Evolutionary conservation across 116 monocot species (phyloP).

Genomic region (Cymodocea nodosa): DNA sequence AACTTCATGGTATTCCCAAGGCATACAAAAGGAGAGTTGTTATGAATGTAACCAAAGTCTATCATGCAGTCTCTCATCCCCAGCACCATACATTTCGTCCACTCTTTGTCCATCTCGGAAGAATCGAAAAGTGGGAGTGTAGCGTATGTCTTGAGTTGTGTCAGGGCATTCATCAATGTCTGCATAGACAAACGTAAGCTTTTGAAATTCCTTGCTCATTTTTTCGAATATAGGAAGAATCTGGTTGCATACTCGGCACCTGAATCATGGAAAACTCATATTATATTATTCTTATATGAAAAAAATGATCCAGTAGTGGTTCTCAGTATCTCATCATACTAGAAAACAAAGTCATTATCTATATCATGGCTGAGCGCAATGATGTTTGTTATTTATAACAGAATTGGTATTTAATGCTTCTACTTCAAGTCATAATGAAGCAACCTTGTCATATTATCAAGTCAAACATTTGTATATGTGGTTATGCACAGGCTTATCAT

Average conservation of each 20-base stretch:
- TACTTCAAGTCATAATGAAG: too few relatives aligned
- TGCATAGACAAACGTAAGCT: constrained; percentile 66
- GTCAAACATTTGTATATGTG: too few relatives aligned
- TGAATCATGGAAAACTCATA: constrained; percentile 9
- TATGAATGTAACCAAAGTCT: constrained; percentile 89
- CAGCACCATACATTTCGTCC: constrained; percentile 84
- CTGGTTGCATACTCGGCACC: constrained; percentile 76
- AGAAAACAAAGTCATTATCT: too few relatives aligned
- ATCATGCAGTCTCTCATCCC: constrained; percentile 79
- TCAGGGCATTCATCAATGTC: constrained; percentile 97
- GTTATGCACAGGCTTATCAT: too few relatives aligned
- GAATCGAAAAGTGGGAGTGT: constrained; percentile 91
- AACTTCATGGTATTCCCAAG: too few relatives aligned
- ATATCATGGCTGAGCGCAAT: too few relatives aligned
- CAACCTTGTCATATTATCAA: too few relatives aligned
- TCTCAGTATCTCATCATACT: too few relatives aligned
- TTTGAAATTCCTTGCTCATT: constrained; percentile 65
- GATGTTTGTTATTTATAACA: too few relatives aligned
- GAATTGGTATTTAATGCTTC: too few relatives aligned
- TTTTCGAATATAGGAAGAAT: constrained; percentile 63
- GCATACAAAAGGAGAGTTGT: neutral
- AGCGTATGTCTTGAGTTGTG: constrained; percentile 68
- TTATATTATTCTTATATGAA: too few relatives aligned
- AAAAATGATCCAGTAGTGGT: too few relatives aligned
- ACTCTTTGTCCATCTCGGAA: constrained; percentile 69